Evolutionary conservation across 805 yeast species (phyloP).

Genomic region (Saccharomycopsis fibuligera): DNA sequence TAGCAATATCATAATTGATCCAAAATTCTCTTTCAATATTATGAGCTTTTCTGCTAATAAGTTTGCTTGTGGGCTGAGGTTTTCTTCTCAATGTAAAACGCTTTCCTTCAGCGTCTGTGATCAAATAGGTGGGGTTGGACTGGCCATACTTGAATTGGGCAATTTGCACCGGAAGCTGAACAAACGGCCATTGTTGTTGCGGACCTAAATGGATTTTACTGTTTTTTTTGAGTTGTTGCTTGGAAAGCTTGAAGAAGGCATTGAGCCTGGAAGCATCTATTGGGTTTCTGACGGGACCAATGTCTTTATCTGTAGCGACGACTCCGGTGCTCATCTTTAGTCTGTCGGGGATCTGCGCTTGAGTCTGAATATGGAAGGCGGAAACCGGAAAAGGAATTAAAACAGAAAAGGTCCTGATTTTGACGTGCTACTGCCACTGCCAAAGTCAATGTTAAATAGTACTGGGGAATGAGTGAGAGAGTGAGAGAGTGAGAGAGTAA

Average conservation of each 20-base stretch:
- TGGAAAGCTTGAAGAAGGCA: slow-evolving; percentile 23
- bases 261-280: slow-evolving; percentile 26
- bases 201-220: slow-evolving; percentile 21
- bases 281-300: slow-evolving; percentile 28
- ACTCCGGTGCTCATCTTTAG: slow-evolving; percentile 5
- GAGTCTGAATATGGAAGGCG: background rate
- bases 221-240: slow-evolving; percentile 7
- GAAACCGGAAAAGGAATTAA: too few relatives aligned
- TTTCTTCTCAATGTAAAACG: slow-evolving; percentile 49
- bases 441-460: too few relatives aligned
- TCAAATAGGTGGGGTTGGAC: slow-evolving; percentile 54
- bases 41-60: slow-evolving; percentile 53
- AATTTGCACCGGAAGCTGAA: slow-evolving; percentile 29
- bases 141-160: slow-evolving; percentile 58
- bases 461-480: too few relatives aligned
- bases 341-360: background rate
- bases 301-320: slow-evolving; percentile 30
- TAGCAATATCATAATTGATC: slow-evolving; percentile 30
- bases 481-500: too few relatives aligned
- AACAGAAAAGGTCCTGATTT: too few relatives aligned
- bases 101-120: slow-evolving; percentile 35
- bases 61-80: slow-evolving; percentile 43
- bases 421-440: too few relatives aligned
- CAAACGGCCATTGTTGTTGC: slow-evolving; percentile 23
- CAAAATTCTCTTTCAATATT: slow-evolving; percentile 57